Conservation (phyloP, 768 basidiomycete genomes). For the Tephrocybe sp. region DNA sequence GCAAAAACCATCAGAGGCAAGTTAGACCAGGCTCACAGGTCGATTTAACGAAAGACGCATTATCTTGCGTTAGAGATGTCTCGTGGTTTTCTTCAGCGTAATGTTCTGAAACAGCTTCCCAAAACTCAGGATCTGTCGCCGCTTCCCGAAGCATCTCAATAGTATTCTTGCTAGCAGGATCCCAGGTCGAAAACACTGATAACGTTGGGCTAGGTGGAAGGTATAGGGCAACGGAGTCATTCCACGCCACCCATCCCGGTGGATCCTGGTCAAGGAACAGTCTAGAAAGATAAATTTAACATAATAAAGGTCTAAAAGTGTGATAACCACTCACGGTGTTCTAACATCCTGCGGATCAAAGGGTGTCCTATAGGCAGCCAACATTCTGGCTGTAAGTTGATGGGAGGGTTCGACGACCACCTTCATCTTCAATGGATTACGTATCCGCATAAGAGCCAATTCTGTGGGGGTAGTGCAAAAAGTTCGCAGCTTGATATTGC, state of each 20-base stretch:
- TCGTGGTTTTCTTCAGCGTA: conserved; percentile 80
- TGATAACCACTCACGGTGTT: conserved; percentile 40
- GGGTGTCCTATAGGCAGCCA: conserved; percentile 53
- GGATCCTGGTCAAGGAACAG: conserved; percentile 53
- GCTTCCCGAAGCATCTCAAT: conserved; percentile 48
- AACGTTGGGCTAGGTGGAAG: conserved; percentile 41
- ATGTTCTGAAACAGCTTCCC: conserved; percentile 65
- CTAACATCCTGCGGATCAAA: conserved; percentile 32
- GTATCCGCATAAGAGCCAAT: conserved; percentile 56
- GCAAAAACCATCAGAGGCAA: background rate
- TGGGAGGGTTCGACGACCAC: conserved; percentile 48
- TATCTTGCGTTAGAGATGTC: conserved; percentile 60
- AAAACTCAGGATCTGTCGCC: conserved; percentile 50
- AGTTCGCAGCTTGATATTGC: conserved; percentile 81
- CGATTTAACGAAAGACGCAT: conserved; percentile 70
- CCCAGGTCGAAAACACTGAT: conserved; percentile 61
- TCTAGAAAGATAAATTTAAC: conserved; percentile 25
- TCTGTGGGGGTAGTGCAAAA: conserved; percentile 53
- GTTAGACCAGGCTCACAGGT: conserved; percentile 49
- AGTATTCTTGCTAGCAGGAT: conserved; percentile 46
- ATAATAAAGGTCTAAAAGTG: background rate
- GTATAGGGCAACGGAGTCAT: conserved; percentile 41
- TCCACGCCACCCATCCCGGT: conserved; percentile 73
- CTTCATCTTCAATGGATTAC: conserved; percentile 62
- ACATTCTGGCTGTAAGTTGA: conserved; percentile 51